Conservation (phyloP, 2,329 filamentous ascomycete species). For the Rhinocladiella mackenziei region DNA sequence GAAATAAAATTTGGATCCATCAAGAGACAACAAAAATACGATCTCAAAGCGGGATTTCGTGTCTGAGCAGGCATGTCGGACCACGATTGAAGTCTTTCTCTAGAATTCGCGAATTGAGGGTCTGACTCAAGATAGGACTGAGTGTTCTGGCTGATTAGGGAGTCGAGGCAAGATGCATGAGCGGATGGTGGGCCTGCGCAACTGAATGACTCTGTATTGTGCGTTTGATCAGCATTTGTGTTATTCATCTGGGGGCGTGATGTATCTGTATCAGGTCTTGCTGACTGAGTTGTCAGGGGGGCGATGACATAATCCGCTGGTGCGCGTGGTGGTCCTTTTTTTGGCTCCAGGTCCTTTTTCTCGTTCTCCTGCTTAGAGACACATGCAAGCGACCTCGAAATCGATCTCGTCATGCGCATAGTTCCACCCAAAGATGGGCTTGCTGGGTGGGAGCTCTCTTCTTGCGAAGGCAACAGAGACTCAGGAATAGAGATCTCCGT, state of each 20-base stretch:
- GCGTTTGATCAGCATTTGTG: no score
- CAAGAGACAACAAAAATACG: slow-evolving; percentile 42
- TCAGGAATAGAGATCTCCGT: slow-evolving; percentile 14
- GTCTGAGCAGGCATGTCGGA: not conserved
- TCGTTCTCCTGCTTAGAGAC: not conserved
- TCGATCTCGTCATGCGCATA: slow-evolving; percentile 7
- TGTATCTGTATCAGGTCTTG: not conserved
- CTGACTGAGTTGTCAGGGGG: slow-evolving; percentile 13
- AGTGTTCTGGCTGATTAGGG: not conserved
- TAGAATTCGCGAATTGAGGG: not conserved
- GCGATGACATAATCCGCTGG: slow-evolving; percentile 21
- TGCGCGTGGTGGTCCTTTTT: slow-evolving; percentile 15
- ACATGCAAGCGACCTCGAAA: slow-evolving; percentile 4
- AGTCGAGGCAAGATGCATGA: no score
- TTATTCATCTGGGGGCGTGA: no score
- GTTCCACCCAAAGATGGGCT: slow-evolving; percentile 9
- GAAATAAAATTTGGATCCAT: slow-evolving; percentile 40
- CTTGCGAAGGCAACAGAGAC: not conserved
- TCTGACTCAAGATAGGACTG: slow-evolving; percentile 1
- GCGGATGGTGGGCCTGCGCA: no score
- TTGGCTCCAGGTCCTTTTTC: no score
- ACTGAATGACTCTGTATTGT: no score
- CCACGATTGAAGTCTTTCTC: slow-evolving; percentile 6
- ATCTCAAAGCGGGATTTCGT: slow-evolving; percentile 24
- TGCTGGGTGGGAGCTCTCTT: not conserved